Base-by-base conservation (phyloP, 2,329 filamentous ascomycete genomes). In the Teratosphaeria pseudoeucalypti region DNA sequence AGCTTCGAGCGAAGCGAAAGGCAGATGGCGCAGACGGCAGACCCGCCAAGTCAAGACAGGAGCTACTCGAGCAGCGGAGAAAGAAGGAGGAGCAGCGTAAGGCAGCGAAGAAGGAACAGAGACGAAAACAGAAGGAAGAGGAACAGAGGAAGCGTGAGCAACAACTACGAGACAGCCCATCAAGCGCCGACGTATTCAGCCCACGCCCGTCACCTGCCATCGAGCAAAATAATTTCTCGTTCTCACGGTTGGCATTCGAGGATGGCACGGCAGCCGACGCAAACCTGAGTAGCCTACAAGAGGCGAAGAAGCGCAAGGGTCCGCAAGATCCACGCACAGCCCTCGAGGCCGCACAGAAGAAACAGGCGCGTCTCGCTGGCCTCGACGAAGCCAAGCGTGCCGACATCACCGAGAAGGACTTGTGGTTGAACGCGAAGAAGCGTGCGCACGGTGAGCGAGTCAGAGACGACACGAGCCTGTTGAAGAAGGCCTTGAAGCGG, bases 401-500 rank as follows among this genome's bases (percentile, higher is more conserved):
- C 62, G 89, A 95, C 61, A 87, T 97, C 53, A 85, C 91, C 62
- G 90, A 96, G 75, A 97, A 97, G 79, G 92, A 99, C 69, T 79
- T 86, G 60, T 99, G 94, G 94, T 80, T 96, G 61, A 92, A 89
- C 55, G 94, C 94, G 2, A 88, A 92, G 75, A 90, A 90, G 75
- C 85, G 88, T 27, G 90, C 88, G 1, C 89, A 95, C 72, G 94
- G 94, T 55, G 92, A 96, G 71, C 89, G 90, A 71, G 87, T 96
- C 37, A 85, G 85, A 61, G 91, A 97, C 70, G 90, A 96, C 72
- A 90, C 90, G 63, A 85, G 83, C 54, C 77, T 96, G 59, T 81
- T 99, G 32, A 96, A 96, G 81, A 96, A 96, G 80, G 89, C 92
- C 0, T 79, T 97, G 65, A 96, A 96, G 82, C 86, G 92, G 66